Evolutionary conservation across 2,329 filamentous ascomycete genomes (phyloP).

Genomic region (Blastomyces percursus): DNA sequence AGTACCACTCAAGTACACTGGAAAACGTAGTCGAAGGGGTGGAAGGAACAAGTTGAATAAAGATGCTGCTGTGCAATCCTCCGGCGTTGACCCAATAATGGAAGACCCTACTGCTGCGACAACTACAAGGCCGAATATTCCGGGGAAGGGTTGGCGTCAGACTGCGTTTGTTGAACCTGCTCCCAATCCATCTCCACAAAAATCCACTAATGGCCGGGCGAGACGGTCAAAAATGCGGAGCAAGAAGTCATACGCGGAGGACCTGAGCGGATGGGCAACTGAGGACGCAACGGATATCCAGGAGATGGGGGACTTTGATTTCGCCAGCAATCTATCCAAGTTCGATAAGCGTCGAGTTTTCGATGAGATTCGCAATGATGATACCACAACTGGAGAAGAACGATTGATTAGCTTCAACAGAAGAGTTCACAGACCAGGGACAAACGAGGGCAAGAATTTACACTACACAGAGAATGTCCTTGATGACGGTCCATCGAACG

Average conservation of each 20-base stretch:
- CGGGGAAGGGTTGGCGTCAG: conserved; percentile 56
- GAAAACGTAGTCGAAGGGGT: conserved; percentile 38
- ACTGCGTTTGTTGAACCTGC: conserved; percentile 53
- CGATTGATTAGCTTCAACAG: conserved; percentile 87
- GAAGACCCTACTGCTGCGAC: conserved; percentile 24
- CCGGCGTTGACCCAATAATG: conserved; percentile 21
- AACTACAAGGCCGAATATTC: conserved; percentile 23
- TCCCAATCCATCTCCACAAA: conserved; percentile 19
- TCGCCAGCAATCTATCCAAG: conserved; percentile 76
- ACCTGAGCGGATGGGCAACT: conserved; percentile 80
- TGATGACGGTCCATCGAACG: conserved; percentile 40
- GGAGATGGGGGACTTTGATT: conserved; percentile 91
- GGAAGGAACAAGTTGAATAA: conserved; percentile 37
- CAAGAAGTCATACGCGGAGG: conserved; percentile 39
- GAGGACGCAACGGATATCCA: conserved; percentile 92
- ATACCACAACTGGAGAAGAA: conserved; percentile 77
- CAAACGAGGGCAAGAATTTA: conserved; percentile 73
- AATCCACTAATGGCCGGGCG: conserved; percentile 17
- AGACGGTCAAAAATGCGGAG: conserved; percentile 39
- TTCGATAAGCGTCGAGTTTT: conserved; percentile 92
- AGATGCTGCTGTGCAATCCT: conserved; percentile 33
- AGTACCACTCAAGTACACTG: conserved; percentile 18
- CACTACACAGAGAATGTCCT: conserved; percentile 89
- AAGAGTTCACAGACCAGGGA: conserved; percentile 48
- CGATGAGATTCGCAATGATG: conserved; percentile 79